Evolutionary conservation across 176 grass and related monocot species (phyloP).

Genomic region (Areca catechu): DNA sequence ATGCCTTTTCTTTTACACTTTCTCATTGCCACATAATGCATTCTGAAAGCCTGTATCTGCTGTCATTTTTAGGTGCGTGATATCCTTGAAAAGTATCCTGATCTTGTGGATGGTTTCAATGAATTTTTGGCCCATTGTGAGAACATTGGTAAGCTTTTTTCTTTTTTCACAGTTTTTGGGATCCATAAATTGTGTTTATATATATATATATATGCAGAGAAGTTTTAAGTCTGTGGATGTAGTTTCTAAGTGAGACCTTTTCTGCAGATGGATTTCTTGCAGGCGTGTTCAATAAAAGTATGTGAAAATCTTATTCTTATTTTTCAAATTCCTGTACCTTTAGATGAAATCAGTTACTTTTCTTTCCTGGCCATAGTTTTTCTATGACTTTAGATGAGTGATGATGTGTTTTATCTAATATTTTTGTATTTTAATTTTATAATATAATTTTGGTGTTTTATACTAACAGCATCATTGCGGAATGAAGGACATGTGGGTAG

Average conservation of each 20-base stretch:
- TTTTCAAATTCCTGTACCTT: not conserved
- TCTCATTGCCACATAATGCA: not conserved
- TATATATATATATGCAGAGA: too few relatives aligned
- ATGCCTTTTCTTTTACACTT: too few relatives aligned
- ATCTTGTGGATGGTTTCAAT: constrained; percentile 59
- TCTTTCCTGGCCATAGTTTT: not conserved
- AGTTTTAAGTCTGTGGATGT: too few relatives aligned
- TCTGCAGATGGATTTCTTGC: constrained; percentile 78
- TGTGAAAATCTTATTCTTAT: constrained; percentile 20
- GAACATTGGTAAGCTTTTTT: constrained; percentile 47
- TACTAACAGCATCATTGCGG: constrained; percentile 6
- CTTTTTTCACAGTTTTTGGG: not conserved
- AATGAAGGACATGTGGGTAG: constrained; percentile 40
- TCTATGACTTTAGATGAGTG: not conserved
- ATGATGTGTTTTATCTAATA: too few relatives aligned
- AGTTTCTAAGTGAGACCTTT: constrained; percentile 8
- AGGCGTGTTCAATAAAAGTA: constrained; percentile 67
- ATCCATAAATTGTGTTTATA: too few relatives aligned
- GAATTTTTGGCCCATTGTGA: constrained; percentile 70
- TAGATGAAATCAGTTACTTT: not conserved
- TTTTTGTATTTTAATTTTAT: too few relatives aligned
- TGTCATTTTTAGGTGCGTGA: constrained; percentile 41
- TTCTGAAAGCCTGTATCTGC: not conserved
- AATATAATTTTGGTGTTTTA: not conserved
- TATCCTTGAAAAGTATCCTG: constrained; percentile 55